Evolutionary conservation across 208 protist species (phyloP), one percentile per base, ranked within the genome.

Genomic region (Herpetomonas tarakana): DNA sequence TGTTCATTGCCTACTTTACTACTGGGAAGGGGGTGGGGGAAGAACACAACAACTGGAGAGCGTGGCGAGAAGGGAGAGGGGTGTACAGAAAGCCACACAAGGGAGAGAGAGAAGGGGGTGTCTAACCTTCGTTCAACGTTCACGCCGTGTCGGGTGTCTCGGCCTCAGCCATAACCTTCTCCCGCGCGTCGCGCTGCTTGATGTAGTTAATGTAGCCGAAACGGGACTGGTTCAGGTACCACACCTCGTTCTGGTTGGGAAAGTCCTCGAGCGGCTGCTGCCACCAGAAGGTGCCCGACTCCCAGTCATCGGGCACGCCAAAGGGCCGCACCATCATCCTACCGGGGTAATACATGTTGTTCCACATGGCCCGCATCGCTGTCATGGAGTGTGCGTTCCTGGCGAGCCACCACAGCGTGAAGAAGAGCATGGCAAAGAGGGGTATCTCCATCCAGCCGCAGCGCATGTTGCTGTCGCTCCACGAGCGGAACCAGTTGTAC

Each of bases 121-220:
- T 52, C 28, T 52, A 3, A 26, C 61, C 2, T 41, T 54, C 28
- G 28, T 0, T 59, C 60, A 25, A 46, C 25, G 16, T 27, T 67
- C 21, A 51, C 22, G 22, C 44, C 27, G 65, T 56, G 22, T 51
- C 61, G 24, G 63, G 52, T 6, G 53, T 55, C 60, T 89, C 81
- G 0, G 78, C 79, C 11, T 88, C 74, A 0, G 76, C 75, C 18
- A 90, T 53, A 0, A 66, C 45, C 63, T 81, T 54, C 54, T 94
- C 88, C 18, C 73, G 71, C 12, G 83, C 88, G 38, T 94, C 88
- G 19, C 88, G 78, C 54, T 80, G 72, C 54, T 83, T 75, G 38
- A 94, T 81, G 78, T 91, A 65, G 65, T 92, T 81, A 26, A 92
- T 91, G 68, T 94, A 94, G 21, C 82, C 82, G 50, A 76, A 94